Base-by-base conservation (phyloP, 331 rosid species). In the Dryas integrifolia region DNA sequence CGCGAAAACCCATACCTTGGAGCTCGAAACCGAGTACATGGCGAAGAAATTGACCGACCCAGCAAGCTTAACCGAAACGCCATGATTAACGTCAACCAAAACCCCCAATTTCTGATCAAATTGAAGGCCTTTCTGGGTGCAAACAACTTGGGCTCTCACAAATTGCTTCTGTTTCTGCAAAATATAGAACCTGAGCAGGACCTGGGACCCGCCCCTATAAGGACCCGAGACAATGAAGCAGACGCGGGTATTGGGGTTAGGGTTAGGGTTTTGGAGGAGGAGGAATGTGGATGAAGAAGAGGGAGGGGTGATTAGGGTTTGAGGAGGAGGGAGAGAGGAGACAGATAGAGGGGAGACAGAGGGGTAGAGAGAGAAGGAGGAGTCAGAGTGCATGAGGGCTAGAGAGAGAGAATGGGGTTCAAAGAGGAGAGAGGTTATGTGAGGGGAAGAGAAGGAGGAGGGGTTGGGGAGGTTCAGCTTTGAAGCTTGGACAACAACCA, bases 41-140 rank as follows among this genome's bases (percentile, higher is more conserved):
- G 97, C 87, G 16, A 91, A 91, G 80, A 84, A 94, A 53, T 91
- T 94, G 49, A 88, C 86, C n/a, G 92, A 85, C 56, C 92, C 97
- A 58, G 89, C 63, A 16, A 91, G 80, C 74, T 66, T 81, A 71
- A 91, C 62, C 35, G 97, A 82, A 70, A 85, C 81, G 49, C 96
- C 98, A 44, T 94, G 98, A 30, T 72, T 71, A 11, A 66, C 78
- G 76, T 89, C 76, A 39, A 89, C 78, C 82, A 91, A 82, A 72
- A 86, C 86, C 56, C 98, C 98, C 52, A 83, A 78, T 58, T 68
- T 61, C 10, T 70, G 71, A 6, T 88, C 88, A 50, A 82, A 87
- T 35, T 72, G 63, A 4, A 90, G 76, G 43, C 71, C 90, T 47
- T 50, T 84, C 30, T 88, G 86, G 9, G 76, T 75, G 79, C 91